Evolutionary conservation across 495 filamentous ascomycete species (phyloP).

Genomic region (Penicillium lagena): DNA sequence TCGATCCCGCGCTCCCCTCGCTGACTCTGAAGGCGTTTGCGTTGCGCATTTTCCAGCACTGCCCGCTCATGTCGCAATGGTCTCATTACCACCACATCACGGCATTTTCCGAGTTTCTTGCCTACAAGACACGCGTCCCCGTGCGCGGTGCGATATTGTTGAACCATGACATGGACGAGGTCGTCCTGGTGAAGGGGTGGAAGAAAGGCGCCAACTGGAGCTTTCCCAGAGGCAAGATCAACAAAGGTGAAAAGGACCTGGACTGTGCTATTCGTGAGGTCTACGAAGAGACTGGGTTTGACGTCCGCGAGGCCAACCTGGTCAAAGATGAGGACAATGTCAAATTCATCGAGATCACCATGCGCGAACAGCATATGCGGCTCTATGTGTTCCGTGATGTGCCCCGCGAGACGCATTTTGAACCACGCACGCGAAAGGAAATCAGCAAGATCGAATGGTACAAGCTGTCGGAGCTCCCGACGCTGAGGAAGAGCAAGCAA

Average conservation of each 20-base stretch:
- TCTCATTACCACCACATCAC: conserved; percentile 67
- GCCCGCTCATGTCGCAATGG: conserved; percentile 76
- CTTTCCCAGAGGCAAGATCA: conserved; percentile 94
- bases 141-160: conserved; percentile 91
- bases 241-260: conserved; percentile 87
- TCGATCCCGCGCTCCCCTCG: conserved; percentile 77
- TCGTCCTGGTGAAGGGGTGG: conserved; percentile 92
- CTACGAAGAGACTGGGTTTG: conserved; percentile 91
- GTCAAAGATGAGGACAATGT: conserved; percentile 59
- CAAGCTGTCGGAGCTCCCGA: conserved; percentile 77
- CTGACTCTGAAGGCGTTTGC: conserved; percentile 78
- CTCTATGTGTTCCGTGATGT: conserved; percentile 87
- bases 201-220: conserved; percentile 96
- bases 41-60: conserved; percentile 84
- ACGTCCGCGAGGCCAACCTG: conserved; percentile 66
- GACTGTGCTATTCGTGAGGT: conserved; percentile 91
- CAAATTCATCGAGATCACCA: conserved; percentile 77
- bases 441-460: conserved; percentile 97
- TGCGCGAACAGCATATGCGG: conserved; percentile 87
- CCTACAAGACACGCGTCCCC: conserved; percentile 89
- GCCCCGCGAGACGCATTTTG: conserved; percentile 77
- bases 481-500: conserved; percentile 61
- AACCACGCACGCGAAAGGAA: conserved; percentile 88
- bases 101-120: conserved; percentile 83
- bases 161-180: conserved; percentile 84